These are phyloP conservation scores for Hypholoma sublateritium DNA, from an alignment of 768 basidiomycete genomes.

Conservation along the genomic window DNA sequence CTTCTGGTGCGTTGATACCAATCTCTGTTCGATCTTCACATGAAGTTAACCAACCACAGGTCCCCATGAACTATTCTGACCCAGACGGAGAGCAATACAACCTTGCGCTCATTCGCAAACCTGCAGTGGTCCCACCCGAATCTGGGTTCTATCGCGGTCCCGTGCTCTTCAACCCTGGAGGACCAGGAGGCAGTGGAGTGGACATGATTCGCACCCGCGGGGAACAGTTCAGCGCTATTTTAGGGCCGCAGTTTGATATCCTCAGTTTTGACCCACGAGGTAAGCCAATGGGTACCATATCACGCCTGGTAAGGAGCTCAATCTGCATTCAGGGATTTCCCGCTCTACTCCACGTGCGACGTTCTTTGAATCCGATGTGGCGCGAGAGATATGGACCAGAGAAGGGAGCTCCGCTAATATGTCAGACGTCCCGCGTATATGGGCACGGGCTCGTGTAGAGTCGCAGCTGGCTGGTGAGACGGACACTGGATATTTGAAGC, in stretches of 20 bases:
- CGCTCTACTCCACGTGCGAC: slow-evolving; percentile 33
- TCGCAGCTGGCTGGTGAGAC: slow-evolving; percentile 32
- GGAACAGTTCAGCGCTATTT: slow-evolving; percentile 22
- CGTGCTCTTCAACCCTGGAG: slow-evolving; percentile 47
- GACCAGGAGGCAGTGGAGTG: slow-evolving; percentile 47
- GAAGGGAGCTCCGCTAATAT: slow-evolving; percentile 16
- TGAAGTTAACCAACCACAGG: slow-evolving; percentile 24
- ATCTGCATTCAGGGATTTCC: slow-evolving; percentile 27
- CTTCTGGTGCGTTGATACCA: neutral
- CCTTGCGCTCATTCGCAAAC: slow-evolving; percentile 43
- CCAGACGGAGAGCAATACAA: slow-evolving; percentile 35
- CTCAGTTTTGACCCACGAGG: slow-evolving; percentile 49
- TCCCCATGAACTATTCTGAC: slow-evolving; percentile 45
- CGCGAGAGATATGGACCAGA: slow-evolving; percentile 27
- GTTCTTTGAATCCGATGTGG: slow-evolving; percentile 34
- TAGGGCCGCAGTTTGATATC: slow-evolving; percentile 46
- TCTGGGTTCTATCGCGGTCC: slow-evolving; percentile 40
- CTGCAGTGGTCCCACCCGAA: slow-evolving; percentile 26
- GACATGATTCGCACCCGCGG: slow-evolving; percentile 22
- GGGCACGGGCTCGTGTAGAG: slow-evolving; percentile 31
- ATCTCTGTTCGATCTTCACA: neutral
- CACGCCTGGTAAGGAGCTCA: neutral
- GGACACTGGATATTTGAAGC: slow-evolving; percentile 25
- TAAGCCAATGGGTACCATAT: slow-evolving; percentile 12
- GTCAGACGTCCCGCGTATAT: slow-evolving; percentile 24